Evolutionary conservation across 2,329 filamentous ascomycete genomes (phyloP), one percentile per base, ranked within the genome.

Genomic region (Nemania serpens): DNA sequence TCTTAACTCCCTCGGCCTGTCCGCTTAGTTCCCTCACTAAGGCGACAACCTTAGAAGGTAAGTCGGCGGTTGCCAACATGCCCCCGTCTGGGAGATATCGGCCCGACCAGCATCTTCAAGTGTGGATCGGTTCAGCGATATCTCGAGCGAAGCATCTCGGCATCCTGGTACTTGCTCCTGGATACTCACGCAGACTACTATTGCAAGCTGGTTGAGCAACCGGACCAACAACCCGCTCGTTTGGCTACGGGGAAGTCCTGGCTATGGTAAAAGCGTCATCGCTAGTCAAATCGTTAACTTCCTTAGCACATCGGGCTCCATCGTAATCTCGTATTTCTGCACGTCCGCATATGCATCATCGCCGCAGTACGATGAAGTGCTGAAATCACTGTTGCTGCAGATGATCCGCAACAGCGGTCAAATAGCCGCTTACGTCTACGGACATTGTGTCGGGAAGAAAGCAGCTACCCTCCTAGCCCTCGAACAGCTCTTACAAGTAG

Each of bases 221-320:
- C 39, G 52, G 34, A 51, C 13, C 18, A 34, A 41, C 22, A 41
- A 11, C 25, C 42, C 36, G 7, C 48, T 57, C 12, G 12, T 76
- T 0, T 72, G 70, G 66, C 66, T 78, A 0, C 71, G 76, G 5
- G 76, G 77, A 0, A 63, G 58, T 2, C 72, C 75, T 0, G 76
- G 76, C 0, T 69, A 69, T 0, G 76, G 76, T 0, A 79, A 78
- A 50, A 78, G 74, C 33, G 69, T 76, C 0, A 43, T 78, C 2
- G 49, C 70, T 9, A 62, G 67, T 0, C 69, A 74, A 18, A 58
- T 79, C 6, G 53, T 68, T 7, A 67, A 42, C 1, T 77, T 75
- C 33, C 63, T 76, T 5, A 60, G 58, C 1, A 25, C 25, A 1
- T 43, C 50, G 1, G 36, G 48, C 1, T 67, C 56, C 10, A 18